Evolutionary conservation across 1,284 basidiomycete species (phyloP).

Genomic region (Ceratobasidium sp.): DNA sequence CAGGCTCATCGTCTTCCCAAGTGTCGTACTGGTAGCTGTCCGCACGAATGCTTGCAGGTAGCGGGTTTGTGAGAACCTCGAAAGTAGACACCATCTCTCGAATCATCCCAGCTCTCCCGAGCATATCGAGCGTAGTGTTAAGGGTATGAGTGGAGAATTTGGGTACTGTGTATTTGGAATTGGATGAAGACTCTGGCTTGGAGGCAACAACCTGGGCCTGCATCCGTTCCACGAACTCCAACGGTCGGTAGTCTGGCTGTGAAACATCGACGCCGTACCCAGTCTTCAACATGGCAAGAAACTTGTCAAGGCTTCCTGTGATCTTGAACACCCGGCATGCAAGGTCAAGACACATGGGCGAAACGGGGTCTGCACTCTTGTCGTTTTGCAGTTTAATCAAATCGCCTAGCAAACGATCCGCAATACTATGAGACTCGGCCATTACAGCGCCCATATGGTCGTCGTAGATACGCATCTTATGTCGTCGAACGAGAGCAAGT

Average conservation of each 20-base stretch:
- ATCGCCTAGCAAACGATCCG: slow-evolving; percentile 22
- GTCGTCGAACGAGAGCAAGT: slow-evolving; percentile 70
- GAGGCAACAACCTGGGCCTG: slow-evolving; percentile 10
- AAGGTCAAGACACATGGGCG: slow-evolving; percentile 70
- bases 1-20: slow-evolving; percentile 39
- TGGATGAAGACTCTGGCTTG: slow-evolving; percentile 1
- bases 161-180: slow-evolving; percentile 51
- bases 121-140: slow-evolving; percentile 74
- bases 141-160: slow-evolving; percentile 70
- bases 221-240: slow-evolving; percentile 56
- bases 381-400: slow-evolving; percentile 62
- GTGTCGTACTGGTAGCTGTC: slow-evolving; percentile 36
- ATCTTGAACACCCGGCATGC: slow-evolving; percentile 73
- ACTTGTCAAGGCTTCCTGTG: slow-evolving; percentile 63
- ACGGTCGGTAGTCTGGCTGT: slow-evolving; percentile 70
- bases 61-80: slow-evolving; percentile 76
- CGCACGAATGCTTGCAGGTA: slow-evolving; percentile 55
- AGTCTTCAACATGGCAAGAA: slow-evolving; percentile 63
- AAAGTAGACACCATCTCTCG: slow-evolving; percentile 76
- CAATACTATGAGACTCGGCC: slow-evolving; percentile 23
- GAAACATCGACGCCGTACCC: slow-evolving; percentile 78
- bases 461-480: slow-evolving; percentile 34
- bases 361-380: slow-evolving; percentile 62
- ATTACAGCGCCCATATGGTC: slow-evolving; percentile 15
- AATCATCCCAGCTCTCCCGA: slow-evolving; percentile 67